Evolutionary conservation across 257 asterid species (phyloP).

Genomic region (Oldenlandia corymbosa): DNA sequence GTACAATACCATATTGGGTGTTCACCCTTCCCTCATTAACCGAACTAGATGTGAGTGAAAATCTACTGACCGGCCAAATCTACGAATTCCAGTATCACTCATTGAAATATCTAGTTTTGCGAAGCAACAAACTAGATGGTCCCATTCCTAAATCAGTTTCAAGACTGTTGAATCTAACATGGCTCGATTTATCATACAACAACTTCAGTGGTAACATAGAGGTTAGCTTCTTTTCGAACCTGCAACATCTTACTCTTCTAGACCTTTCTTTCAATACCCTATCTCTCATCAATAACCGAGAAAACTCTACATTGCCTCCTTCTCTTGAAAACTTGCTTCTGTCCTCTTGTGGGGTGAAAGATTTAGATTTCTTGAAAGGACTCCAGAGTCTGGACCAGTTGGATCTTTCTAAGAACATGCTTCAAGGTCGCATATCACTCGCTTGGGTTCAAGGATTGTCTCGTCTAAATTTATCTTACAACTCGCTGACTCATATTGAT

Average conservation of each 20-base stretch:
- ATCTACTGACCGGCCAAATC: slow-evolving; percentile 16
- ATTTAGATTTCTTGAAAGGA: slow-evolving; percentile 2
- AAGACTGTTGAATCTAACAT: slow-evolving; percentile 13
- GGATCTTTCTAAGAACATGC: slow-evolving; percentile 17
- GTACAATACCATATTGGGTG: no score
- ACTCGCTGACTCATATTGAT: neutral
- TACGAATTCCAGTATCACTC: slow-evolving; percentile 19
- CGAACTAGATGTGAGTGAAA: no score
- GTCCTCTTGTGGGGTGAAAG: slow-evolving; percentile 10
- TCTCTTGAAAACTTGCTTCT: neutral
- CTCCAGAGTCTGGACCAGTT: neutral
- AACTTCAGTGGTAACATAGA: slow-evolving; percentile 20
- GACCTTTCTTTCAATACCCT: slow-evolving; percentile 22
- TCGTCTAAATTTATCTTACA: slow-evolving; percentile 16
- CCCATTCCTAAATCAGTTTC: slow-evolving; percentile 21
- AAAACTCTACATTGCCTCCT: slow-evolving; percentile 2
- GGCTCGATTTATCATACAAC: slow-evolving; percentile 20
- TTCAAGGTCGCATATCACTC: slow-evolving; percentile 3
- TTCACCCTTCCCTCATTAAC: no score
- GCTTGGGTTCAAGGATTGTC: neutral
- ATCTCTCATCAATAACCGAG: slow-evolving; percentile 1
- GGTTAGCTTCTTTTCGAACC: slow-evolving; percentile 21
- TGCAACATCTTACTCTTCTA: slow-evolving; percentile 8
- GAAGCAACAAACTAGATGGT: slow-evolving; percentile 16
- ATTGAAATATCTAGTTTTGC: neutral